Evolutionary conservation across 179 eudicot species (phyloP), one percentile per base, ranked within the genome.

Genomic region (Vitellaria paradoxa): DNA sequence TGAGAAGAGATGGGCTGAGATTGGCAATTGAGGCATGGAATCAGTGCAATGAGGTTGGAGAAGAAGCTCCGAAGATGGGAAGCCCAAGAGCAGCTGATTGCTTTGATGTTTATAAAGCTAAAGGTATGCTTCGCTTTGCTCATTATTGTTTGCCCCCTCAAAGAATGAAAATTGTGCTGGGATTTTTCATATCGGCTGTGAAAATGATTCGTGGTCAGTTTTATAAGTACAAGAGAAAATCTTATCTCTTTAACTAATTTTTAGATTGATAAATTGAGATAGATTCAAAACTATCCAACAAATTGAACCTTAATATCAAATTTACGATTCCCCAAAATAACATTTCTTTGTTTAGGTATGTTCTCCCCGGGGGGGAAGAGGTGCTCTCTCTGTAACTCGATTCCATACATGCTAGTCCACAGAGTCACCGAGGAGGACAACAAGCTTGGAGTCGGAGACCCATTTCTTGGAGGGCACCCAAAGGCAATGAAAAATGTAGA

Each of bases 21-120:
- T 77, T 89, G 70, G 91, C 88, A 1, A 84, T 89, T 30, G 93
- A 89, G 40, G 83, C 88, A 26, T 89, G 93, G 93, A 89, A 89
- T 57, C 86, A 84, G 60, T 89, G 91, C 85, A 88, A 89, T 88
- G 91, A 89, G 62, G 93, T 89, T 53, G 93, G 93, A 53, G 70
- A 82, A 63, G 89, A 88, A 83, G 86, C 88, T 74, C 93, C 91
- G 50, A 46, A 59, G 20, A 89, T 88, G 89, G 93, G 91, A 23
- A 87, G 91, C 62, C 93, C 91, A 10, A 81, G 93, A 72, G 93
- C 91, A 61, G 93, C 93, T 10, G 93, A 89, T 70, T 89, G 91
- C 80, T 89, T 89, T 76, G 89, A 89, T 82, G 80, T 89, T 46
- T 78, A 68, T 12, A 74, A 80, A 70, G 77, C 77, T 60, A 37